Conservation (phyloP, 2,329 filamentous ascomycete species). For the Pseudogymnoascus sp. region DNA sequence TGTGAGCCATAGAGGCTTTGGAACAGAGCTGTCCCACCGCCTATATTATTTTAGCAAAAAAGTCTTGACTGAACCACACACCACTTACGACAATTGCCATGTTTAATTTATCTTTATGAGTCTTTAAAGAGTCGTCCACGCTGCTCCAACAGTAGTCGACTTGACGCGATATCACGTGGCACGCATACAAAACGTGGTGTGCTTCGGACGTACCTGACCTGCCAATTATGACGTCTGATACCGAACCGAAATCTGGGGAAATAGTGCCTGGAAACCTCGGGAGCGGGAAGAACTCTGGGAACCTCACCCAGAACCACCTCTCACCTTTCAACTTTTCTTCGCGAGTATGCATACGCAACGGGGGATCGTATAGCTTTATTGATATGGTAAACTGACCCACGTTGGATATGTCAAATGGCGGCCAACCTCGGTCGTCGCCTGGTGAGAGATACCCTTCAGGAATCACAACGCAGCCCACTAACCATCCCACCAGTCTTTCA, state of each 20-base stretch:
- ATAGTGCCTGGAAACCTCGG: constrained; percentile 4
- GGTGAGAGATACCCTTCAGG: constrained; percentile 28
- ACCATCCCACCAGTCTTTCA: constrained; percentile 56
- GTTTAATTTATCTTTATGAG: neutral
- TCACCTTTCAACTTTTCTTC: neutral
- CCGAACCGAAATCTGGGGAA: constrained; percentile 2
- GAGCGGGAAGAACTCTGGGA: neutral
- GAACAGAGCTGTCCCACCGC: constrained; percentile 87
- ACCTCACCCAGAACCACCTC: neutral
- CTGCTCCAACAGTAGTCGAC: neutral
- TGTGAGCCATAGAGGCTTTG: constrained; percentile 66
- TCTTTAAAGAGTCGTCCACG: no score
- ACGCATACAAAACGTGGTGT: neutral
- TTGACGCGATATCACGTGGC: neutral
- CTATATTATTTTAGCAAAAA: constrained; percentile 34
- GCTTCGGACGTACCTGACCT: neutral
- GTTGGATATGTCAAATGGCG: constrained; percentile 41
- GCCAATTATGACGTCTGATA: constrained; percentile 2
- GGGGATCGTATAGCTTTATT: neutral
- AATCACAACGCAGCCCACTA: neutral
- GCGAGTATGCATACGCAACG: constrained; percentile 2
- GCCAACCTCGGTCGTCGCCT: constrained; percentile 38
- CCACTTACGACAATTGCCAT: neutral
- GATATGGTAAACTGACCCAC: constrained; percentile 4
- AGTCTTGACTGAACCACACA: neutral